Evolutionary conservation across 805 yeast genomes (phyloP).

Genomic region (Ogataea degrootiae): DNA sequence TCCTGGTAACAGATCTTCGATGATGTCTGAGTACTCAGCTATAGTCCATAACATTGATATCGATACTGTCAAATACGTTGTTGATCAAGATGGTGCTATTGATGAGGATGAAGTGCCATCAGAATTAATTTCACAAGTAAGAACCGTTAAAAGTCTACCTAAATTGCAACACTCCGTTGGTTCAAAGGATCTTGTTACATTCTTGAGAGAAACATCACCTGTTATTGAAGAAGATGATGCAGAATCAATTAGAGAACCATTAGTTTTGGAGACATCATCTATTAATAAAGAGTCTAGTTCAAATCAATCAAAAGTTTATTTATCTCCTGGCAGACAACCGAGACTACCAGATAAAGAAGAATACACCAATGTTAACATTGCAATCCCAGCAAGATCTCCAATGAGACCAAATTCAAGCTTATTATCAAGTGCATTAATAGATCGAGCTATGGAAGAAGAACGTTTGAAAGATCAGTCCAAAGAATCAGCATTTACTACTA

Average conservation of each 20-base stretch:
- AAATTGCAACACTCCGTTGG: slow-evolving; percentile 13
- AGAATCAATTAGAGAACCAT: slow-evolving; percentile 19
- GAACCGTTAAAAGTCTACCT: slow-evolving; percentile 10
- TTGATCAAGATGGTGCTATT: slow-evolving; percentile 15
- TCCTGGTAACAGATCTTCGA: slow-evolving; percentile 26
- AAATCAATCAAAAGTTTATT: no score
- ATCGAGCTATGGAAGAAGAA: background rate
- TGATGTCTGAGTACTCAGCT: slow-evolving; percentile 33
- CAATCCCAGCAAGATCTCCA: slow-evolving; percentile 30
- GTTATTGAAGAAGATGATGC: slow-evolving; percentile 16
- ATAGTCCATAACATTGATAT: slow-evolving; percentile 33
- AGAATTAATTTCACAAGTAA: slow-evolving; percentile 16
- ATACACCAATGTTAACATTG: slow-evolving; percentile 19
- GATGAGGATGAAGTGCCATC: slow-evolving; percentile 8
- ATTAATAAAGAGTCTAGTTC: background rate
- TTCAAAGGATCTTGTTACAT: slow-evolving; percentile 9
- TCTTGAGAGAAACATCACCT: slow-evolving; percentile 12
- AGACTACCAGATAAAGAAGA: slow-evolving; percentile 25
- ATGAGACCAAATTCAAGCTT: slow-evolving; percentile 21
- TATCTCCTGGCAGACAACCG: slow-evolving; percentile 4
- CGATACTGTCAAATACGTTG: slow-evolving; percentile 30
- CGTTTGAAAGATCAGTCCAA: background rate
- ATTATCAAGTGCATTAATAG: background rate
- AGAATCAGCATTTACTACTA: no score
- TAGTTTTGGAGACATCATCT: slow-evolving; percentile 13